Evolutionary conservation across 495 filamentous ascomycete genomes (phyloP).

Genomic region (Lichenothelia convexa): DNA sequence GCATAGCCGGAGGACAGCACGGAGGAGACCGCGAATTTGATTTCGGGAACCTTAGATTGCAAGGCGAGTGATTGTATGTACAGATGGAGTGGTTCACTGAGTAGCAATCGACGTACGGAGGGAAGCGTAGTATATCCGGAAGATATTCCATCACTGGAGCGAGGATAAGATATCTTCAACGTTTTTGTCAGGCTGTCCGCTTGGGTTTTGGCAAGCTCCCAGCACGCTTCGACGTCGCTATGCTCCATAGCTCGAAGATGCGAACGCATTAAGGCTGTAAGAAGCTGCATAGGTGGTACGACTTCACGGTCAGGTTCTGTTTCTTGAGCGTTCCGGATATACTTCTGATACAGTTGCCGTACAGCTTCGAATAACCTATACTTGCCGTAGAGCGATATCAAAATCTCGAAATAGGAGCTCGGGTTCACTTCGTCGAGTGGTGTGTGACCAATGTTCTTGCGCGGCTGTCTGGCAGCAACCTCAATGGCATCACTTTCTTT

Average conservation of each 20-base stretch:
- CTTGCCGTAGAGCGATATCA: constrained; percentile 44
- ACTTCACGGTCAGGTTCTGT: constrained; percentile 11
- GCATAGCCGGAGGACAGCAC: constrained; percentile 44
- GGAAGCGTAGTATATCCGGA: no score
- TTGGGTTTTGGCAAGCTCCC: constrained; percentile 39
- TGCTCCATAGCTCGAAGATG: constrained; percentile 36
- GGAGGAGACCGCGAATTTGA: constrained; percentile 30
- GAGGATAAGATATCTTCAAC: constrained; percentile 1
- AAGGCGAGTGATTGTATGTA: constrained; percentile 40
- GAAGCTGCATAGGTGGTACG: constrained; percentile 33
- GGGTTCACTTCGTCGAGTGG: constrained; percentile 21
- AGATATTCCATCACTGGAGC: constrained; percentile 20
- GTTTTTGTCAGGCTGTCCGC: constrained; percentile 28
- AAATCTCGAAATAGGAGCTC: constrained; percentile 34
- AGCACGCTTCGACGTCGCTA: constrained; percentile 42
- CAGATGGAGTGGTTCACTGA: constrained; percentile 35
- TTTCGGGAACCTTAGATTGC: constrained; percentile 26
- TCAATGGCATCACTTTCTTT: constrained; percentile 17
- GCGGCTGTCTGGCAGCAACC: constrained; percentile 16
- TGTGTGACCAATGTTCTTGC: constrained; percentile 8
- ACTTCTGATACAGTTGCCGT: constrained; percentile 37
- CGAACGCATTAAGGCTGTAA: constrained; percentile 46
- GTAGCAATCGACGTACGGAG: constrained; percentile 40
- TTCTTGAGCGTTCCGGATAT: constrained; percentile 18
- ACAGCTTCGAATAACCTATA: constrained; percentile 34